These are phyloP conservation scores for Gaillardinia entomophila DNA, from an alignment of 805 yeast genomes.

Conservation along the genomic window DNA sequence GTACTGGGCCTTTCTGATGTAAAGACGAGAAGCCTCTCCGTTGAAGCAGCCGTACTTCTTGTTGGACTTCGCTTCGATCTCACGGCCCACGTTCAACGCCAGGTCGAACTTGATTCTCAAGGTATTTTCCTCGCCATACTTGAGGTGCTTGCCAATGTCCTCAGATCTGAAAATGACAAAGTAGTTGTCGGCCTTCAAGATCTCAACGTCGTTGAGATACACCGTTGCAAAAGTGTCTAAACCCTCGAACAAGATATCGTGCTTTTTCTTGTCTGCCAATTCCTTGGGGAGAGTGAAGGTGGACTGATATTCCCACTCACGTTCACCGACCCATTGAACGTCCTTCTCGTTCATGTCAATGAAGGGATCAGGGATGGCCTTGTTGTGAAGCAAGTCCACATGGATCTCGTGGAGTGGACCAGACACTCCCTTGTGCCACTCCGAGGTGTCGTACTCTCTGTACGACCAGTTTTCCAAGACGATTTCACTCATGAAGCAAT, in stretches of 20 bases:
- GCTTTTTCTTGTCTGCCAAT: conserved; percentile 8
- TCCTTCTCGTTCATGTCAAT: conserved; percentile 34
- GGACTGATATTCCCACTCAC: conserved; percentile 43
- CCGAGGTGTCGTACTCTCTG: background rate
- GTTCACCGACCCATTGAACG: conserved; percentile 47
- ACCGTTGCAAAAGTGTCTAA: conserved; percentile 40
- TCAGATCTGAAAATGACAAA: conserved; percentile 16
- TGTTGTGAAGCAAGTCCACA: conserved; percentile 34
- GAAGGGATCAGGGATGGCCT: conserved; percentile 42
- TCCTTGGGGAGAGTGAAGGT: conserved; percentile 5
- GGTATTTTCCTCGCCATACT: conserved; percentile 17
- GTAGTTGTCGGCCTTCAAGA: conserved; percentile 40
- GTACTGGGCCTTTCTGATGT: conserved; percentile 47
- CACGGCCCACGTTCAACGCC: conserved; percentile 28
- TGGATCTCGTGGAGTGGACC: conserved; percentile 21
- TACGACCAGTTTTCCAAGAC: background rate
- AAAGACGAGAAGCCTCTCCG: conserved; percentile 39
- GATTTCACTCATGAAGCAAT: too few relatives aligned
- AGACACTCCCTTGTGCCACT: background rate
- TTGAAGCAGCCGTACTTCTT: conserved; percentile 23
- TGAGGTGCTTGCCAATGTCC: conserved; percentile 14
- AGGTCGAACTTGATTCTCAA: conserved; percentile 32
- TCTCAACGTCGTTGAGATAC: conserved; percentile 28
- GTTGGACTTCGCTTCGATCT: conserved; percentile 24
- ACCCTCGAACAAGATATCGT: conserved; percentile 35